Evolutionary conservation across 306 rosid genomes (phyloP).

Genomic region (Ormosia emarginata): DNA sequence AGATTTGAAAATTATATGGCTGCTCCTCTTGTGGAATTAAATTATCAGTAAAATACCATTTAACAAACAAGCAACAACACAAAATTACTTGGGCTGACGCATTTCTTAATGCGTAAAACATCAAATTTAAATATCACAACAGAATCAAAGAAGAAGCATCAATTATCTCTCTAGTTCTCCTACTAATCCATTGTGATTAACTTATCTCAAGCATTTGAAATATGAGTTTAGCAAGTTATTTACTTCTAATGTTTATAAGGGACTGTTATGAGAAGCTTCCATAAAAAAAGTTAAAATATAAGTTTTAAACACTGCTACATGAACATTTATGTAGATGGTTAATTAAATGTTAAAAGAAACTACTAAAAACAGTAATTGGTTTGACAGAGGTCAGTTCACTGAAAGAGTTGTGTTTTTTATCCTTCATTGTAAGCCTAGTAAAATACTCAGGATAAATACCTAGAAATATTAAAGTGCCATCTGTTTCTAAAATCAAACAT

Average conservation of each 20-base stretch:
- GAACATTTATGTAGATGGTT: not conserved
- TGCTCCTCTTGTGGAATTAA: not conserved
- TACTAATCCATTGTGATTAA: not conserved
- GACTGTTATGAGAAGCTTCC: not conserved
- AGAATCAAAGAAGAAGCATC: not conserved
- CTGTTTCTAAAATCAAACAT: not conserved
- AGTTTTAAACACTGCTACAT: not conserved
- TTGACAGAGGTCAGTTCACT: not conserved
- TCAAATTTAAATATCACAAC: not conserved
- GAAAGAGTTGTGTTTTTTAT: not conserved
- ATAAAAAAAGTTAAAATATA: not conserved
- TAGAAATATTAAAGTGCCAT: not conserved
- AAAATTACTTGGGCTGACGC: not conserved
- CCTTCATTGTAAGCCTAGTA: not conserved
- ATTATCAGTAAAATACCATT: constrained; percentile 11
- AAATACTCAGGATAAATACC: not conserved
- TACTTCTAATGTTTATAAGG: not conserved
- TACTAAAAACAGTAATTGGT: not conserved
- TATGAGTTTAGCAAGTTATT: not conserved
- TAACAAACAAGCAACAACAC: constrained; percentile 15
- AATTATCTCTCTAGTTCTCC: not conserved
- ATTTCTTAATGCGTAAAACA: not conserved
- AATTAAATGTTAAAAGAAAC: not conserved
- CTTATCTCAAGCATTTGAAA: not conserved
- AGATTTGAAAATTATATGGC: constrained; percentile 1